Conservation (phyloP, 768 basidiomycete genomes). For the Leucosporidium scottii region DNA sequence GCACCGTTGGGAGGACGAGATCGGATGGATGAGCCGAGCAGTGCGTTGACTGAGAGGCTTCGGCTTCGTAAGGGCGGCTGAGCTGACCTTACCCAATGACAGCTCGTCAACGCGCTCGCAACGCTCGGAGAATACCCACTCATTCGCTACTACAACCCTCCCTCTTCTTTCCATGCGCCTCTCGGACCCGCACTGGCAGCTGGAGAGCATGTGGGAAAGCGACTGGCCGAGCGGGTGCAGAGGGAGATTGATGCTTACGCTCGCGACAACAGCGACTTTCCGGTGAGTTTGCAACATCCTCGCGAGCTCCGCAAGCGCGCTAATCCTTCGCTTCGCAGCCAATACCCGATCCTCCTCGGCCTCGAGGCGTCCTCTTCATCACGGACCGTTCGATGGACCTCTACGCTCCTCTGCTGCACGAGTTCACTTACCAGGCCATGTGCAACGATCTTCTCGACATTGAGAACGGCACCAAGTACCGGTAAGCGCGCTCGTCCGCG, state of each 20-base stretch:
- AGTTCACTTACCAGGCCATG: conserved; percentile 99
- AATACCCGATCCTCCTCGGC: conserved; percentile 49
- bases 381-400: conserved; percentile 97
- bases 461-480: conserved; percentile 75
- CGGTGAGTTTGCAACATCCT: conserved; percentile 51
- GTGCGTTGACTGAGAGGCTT: conserved; percentile 35
- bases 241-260: conserved; percentile 77
- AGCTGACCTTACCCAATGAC: background rate
- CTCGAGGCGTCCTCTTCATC: conserved; percentile 74
- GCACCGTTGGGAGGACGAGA: conserved; percentile 76
- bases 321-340: conserved; percentile 25
- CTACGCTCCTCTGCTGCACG: conserved; percentile 81
- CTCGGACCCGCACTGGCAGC: conserved; percentile 60
- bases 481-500: conserved; percentile 50
- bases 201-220: conserved; percentile 67
- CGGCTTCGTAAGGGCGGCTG: background rate
- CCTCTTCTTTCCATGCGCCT: conserved; percentile 74
- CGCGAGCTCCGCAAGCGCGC: background rate
- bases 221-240: conserved; percentile 81
- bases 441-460: conserved; percentile 87
- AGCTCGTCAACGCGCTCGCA: conserved; percentile 83
- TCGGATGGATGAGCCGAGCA: conserved; percentile 53
- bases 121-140: conserved; percentile 84
- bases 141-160: conserved; percentile 84
- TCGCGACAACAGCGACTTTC: conserved; percentile 75